A percentile compares a stretch with the other conserved stretches of the same genome.
Conservation (phyloP, 2,329 filamentous ascomycete species). For the Arthrocladium fulminans region DNA sequence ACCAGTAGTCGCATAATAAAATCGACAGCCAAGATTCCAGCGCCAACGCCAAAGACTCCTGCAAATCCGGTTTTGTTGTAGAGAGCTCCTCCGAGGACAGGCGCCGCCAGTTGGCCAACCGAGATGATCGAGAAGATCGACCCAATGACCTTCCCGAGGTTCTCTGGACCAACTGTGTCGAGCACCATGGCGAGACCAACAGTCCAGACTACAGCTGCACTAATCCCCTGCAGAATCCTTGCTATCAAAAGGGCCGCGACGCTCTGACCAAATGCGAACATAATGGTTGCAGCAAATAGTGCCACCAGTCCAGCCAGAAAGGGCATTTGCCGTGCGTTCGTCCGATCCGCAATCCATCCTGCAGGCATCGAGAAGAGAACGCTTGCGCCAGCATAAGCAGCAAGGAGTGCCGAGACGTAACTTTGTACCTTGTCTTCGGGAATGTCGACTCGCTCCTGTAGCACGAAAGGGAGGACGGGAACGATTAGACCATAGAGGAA, state of each 20-base stretch:
- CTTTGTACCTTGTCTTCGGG: slow-evolving; percentile 43
- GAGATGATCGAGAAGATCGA: slow-evolving; percentile 53
- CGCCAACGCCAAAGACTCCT: slow-evolving; percentile 51
- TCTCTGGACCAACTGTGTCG: slow-evolving; percentile 49
- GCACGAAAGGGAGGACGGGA: slow-evolving; percentile 50
- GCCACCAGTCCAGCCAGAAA: slow-evolving; percentile 49
- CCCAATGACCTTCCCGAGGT: slow-evolving; percentile 54
- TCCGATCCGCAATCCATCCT: slow-evolving; percentile 48
- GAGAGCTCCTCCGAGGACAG: slow-evolving; percentile 51
- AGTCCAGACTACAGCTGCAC: slow-evolving; percentile 52
- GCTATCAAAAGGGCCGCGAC: slow-evolving; percentile 44
- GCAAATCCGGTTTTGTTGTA: slow-evolving; percentile 51
- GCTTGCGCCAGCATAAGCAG: slow-evolving; percentile 46
- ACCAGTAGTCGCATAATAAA: slow-evolving; percentile 52
- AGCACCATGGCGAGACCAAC: slow-evolving; percentile 50
- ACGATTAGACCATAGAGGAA: slow-evolving; percentile 54
- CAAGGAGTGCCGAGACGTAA: slow-evolving; percentile 45
- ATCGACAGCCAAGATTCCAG: slow-evolving; percentile 48
- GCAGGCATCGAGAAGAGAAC: slow-evolving; percentile 43
- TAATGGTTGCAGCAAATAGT: slow-evolving; percentile 45
- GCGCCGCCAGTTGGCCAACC: slow-evolving; percentile 48
- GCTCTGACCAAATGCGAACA: slow-evolving; percentile 45
- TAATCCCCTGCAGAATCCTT: slow-evolving; percentile 49
- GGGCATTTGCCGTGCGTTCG: slow-evolving; percentile 45
- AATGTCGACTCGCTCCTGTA: slow-evolving; percentile 42